Percentiles rank a stretch among this genome's conserved stretches.
Evolutionary conservation across 2,329 filamentous ascomycete species (phyloP).

Genomic region (Hymenoscyphus albidus): DNA sequence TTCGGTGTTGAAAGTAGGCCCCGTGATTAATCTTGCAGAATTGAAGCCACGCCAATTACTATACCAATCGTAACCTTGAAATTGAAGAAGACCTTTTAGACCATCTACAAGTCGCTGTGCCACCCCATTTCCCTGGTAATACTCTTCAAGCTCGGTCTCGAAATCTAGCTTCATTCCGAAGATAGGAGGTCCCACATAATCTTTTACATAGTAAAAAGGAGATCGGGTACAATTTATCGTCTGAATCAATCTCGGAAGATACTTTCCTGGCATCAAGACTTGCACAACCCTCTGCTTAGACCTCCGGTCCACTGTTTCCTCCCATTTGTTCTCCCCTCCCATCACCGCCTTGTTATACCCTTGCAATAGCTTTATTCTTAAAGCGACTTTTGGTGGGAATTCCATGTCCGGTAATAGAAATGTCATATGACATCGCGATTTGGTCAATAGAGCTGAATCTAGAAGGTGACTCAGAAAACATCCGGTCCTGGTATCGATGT

Average conservation of each 20-base stretch:
- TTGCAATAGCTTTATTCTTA: neutral
- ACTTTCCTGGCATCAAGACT: neutral
- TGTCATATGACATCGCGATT: neutral
- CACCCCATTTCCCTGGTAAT: neutral
- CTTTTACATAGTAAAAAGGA: neutral
- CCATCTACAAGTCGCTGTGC: neutral
- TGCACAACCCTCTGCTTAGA: neutral
- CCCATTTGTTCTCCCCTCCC: neutral
- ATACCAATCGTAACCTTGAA: neutral
- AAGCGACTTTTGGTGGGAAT: neutral
- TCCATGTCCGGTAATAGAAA: neutral
- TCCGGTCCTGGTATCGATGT: neutral
- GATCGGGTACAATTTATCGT: neutral
- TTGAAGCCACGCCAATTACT: neutral
- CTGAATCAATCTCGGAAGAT: neutral
- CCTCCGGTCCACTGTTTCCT: neutral
- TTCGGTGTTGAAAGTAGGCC: neutral
- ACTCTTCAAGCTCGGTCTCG: neutral
- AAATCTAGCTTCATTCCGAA: neutral
- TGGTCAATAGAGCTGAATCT: neutral
- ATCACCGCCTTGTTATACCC: neutral
- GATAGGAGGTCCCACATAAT: neutral
- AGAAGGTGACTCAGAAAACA: neutral
- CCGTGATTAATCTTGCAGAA: neutral
- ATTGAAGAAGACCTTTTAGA: neutral